Base-by-base conservation (phyloP, 2,329 filamentous ascomycete species). In the Microascus cirrosus region DNA sequence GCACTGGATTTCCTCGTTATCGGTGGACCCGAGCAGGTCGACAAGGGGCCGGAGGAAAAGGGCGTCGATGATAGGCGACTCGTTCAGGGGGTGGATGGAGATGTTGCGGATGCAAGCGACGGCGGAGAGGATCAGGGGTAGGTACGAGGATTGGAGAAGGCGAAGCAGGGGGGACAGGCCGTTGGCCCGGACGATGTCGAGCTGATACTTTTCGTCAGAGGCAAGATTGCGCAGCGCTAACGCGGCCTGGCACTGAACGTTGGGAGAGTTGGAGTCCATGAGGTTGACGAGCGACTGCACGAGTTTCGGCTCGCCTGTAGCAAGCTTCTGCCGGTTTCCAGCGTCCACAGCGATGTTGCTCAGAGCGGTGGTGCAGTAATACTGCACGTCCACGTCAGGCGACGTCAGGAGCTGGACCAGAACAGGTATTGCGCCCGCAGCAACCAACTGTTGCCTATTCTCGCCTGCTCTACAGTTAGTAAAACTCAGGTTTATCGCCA, bases 81-180 rank as follows among this genome's bases (percentile, higher is more conserved):
- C 94, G 73, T 99, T 99, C 68, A 93, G 79, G 20, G 94, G 94
- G 69, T 99, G 94, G 63, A 99, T 99, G 59, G 93, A 97, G 64
- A 99, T 99, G 71, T 99, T 99, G 65, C 94, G 88, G 70, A 99
- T 99, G 69, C 94, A 99, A 55, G 94, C 94, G 62, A 99, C 94
- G 53, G 94, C 94, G 22, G 93, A 97, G 45, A 97, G 84, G 60
- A 97, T 97, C 58, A 99, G 83, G 13, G 94, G 94, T 11, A 97
- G 84, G 66, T 97, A 97, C 13, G 92, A 95, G 1, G 93, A 96
- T 72, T 96, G 92, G 22, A 99, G 80, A 20, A 99, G 85, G 62
- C 90, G 87, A 57, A 97, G 82, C 53, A 99, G 82, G 35, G 93
- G 90, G 53, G 84, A 83, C 20, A 99, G 82, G 25, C 94, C 94